A percentile compares a stretch with the other conserved stretches of the same genome.
Evolutionary conservation across 805 yeast genomes (phyloP).

Genomic region (Priceomyces haplophilus): DNA sequence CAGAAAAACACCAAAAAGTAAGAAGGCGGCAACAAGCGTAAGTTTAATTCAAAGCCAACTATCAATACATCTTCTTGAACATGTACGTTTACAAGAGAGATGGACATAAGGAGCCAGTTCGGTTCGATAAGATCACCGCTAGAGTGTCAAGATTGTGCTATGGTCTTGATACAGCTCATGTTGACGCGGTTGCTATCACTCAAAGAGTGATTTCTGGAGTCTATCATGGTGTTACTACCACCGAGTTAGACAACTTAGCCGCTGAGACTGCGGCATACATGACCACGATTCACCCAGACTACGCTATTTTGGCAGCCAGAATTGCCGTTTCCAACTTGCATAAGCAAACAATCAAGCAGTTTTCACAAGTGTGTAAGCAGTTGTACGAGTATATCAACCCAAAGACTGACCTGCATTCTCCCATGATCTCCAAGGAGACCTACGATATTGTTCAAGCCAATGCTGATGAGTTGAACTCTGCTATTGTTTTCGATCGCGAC

Average conservation of each 20-base stretch:
- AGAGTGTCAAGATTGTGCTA: constrained; percentile 86
- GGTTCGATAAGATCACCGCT: constrained; percentile 95
- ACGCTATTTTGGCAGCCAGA: constrained; percentile 92
- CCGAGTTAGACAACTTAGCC: constrained; percentile 65
- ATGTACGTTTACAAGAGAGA: constrained; percentile 91
- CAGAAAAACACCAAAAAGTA: background rate
- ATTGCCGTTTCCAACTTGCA: constrained; percentile 92
- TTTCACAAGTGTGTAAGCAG: constrained; percentile 71
- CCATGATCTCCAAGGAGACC: constrained; percentile 43
- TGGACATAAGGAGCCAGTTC: constrained; percentile 91
- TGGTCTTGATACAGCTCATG: constrained; percentile 86
- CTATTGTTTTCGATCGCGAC: constrained; percentile 48
- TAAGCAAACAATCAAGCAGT: constrained; percentile 87
- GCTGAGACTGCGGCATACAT: constrained; percentile 97
- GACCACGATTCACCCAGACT: constrained; percentile 98
- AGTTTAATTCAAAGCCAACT: background rate
- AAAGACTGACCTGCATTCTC: constrained; percentile 58
- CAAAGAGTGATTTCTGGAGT: constrained; percentile 95
- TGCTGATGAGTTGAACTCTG: constrained; percentile 43
- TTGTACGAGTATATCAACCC: constrained; percentile 80
- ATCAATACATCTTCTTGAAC: background rate
- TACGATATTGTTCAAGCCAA: constrained; percentile 35
- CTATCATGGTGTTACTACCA: constrained; percentile 94
- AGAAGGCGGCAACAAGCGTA: background rate
- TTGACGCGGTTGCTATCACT: constrained; percentile 93